Conservation (phyloP, 2,329 filamentous ascomycete genomes). For the Colletotrichum echinochloae region DNA sequence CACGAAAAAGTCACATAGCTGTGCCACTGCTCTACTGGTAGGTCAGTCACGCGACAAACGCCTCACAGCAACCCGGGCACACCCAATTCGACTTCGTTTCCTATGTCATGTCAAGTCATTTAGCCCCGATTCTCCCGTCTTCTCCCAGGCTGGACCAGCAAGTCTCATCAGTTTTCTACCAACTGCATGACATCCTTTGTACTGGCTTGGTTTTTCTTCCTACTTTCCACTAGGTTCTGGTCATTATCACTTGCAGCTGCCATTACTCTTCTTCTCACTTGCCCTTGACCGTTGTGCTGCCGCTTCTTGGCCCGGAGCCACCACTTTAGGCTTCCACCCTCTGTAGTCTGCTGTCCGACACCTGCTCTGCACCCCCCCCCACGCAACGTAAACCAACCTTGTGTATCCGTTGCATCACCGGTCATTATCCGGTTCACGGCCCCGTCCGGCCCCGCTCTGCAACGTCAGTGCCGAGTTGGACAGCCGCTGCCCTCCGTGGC, state of each 20-base stretch:
- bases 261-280: conserved; percentile 10
- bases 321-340: conserved; percentile 14
- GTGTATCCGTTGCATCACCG: conserved; percentile 2
- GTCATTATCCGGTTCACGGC: conserved; percentile 1
- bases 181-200: conserved; percentile 18
- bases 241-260: conserved; percentile 3
- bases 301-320: background rate
- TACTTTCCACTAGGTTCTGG: conserved; percentile 3
- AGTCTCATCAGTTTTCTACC: conserved; percentile 21
- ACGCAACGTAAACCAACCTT: conserved; percentile 11
- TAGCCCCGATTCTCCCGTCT: conserved; percentile 10
- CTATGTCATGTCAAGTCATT: conserved; percentile 14
- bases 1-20: conserved; percentile 31
- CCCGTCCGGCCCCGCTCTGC: conserved; percentile 22
- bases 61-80: conserved; percentile 18
- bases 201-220: conserved; percentile 4
- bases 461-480: conserved; percentile 28
- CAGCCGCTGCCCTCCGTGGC: conserved; percentile 17
- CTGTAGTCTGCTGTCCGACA: background rate
- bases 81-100: conserved; percentile 24
- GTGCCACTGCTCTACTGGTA: conserved; percentile 32
- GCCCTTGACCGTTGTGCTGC: conserved; percentile 10
- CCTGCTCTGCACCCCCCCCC: background rate
- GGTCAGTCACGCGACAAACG: conserved; percentile 38
- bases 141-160: conserved; percentile 9